Conservation (phyloP, 2,329 filamentous ascomycete genomes). For the Annulohypoxylon truncatum region DNA sequence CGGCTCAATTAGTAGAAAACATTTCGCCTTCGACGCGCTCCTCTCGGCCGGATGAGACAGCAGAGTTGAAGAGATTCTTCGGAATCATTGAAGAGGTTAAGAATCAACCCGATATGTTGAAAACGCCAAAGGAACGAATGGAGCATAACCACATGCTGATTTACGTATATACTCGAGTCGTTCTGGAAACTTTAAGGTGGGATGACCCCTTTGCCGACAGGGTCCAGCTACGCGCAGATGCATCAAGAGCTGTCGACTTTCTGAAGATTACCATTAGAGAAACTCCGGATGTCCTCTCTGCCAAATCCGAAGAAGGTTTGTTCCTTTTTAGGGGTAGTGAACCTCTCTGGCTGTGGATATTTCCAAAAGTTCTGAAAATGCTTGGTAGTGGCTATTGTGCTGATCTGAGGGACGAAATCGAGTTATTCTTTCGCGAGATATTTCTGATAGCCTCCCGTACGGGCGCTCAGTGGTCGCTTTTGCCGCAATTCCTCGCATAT, state of each 20-base stretch:
- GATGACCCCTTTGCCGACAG: constrained; percentile 75
- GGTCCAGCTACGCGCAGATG: constrained; percentile 67
- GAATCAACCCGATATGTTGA: constrained; percentile 64
- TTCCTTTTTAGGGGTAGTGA: constrained; percentile 67
- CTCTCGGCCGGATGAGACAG: constrained; percentile 72
- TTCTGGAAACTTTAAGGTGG: constrained; percentile 75
- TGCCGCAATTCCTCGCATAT: constrained; percentile 60
- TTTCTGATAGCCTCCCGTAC: constrained; percentile 59
- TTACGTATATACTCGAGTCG: constrained; percentile 83
- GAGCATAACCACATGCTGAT: constrained; percentile 87
- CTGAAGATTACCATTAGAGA: constrained; percentile 79
- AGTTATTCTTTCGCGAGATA: constrained; percentile 63
- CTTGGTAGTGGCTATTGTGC: constrained; percentile 64
- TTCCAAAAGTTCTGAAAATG: constrained; percentile 68
- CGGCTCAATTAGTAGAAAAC: constrained; percentile 87
- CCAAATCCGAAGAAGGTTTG: constrained; percentile 54
- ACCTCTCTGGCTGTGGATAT: constrained; percentile 74
- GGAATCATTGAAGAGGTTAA: constrained; percentile 66
- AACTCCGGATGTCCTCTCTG: constrained; percentile 75
- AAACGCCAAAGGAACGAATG: constrained; percentile 72
- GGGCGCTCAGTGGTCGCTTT: constrained; percentile 61
- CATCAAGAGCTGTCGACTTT: constrained; percentile 80
- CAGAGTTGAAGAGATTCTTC: constrained; percentile 79
- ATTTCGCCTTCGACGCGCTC: constrained; percentile 74
- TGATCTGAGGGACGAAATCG: constrained; percentile 62